Base-by-base conservation (phyloP, 441 rosid species). In the Jatropha multifida region DNA sequence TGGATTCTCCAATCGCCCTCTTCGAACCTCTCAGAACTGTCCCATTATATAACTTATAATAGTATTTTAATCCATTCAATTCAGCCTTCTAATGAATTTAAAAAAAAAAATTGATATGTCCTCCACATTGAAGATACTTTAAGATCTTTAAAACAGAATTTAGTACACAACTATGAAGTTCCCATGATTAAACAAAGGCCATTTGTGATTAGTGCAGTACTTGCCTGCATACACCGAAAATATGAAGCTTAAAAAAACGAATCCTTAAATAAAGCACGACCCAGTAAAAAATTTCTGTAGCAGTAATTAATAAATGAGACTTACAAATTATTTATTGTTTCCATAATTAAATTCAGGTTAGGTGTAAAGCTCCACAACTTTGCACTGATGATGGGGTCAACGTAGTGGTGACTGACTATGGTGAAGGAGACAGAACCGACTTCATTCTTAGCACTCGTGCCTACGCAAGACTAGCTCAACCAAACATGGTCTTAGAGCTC, bases 401-500 rank as follows among this genome's bases (percentile, higher is more conserved):
- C 68, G 77, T 91, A 68, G 90, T 88, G 78, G 94, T 79, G 85
- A 93, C 97, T 3, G 98, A 94, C 90, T 89, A 87, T 12, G 99
- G 99, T 0, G 97, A 91, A 79, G 98, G 99, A 65, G 87, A 85
- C 89, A 72, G 78, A 51, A 88, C 98, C 0, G 96, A 93, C 84
- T 95, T 95, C 85, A 87, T 95, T 76, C 89, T 93, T 32, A 95
- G 98, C 81, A 71, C 90, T 2, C 78, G 83, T 0, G 94, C 97
- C 14, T 95, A 90, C 64, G 78, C 83, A n/a, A 83, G 83, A 75
- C 68, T 95, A 84, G 94, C 93, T 0, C 70, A 74, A 65, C 77
- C 86, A 1, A 84, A 82, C 68, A 69, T 51, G 70, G 84, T 85
- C 10, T 59, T 6, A 0, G 81, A 91, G 74, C 82, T 95, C 60